Conservation (phyloP, 148 eudicot genomes). For the Beta vulgaris region DNA sequence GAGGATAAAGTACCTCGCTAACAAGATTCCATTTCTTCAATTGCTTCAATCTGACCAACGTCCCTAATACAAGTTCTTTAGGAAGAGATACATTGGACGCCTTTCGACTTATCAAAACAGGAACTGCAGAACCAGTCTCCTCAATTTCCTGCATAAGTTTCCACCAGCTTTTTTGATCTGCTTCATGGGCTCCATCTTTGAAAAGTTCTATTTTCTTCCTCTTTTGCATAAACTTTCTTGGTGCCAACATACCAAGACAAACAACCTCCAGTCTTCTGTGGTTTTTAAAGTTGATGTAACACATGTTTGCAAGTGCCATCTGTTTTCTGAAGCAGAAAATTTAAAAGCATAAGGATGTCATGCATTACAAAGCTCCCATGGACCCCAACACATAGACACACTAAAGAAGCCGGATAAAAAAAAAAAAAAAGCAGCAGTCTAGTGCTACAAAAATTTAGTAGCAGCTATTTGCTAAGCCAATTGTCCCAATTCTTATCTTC, state of each 20-base stretch:
- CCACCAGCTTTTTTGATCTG: slow-evolving; percentile 83
- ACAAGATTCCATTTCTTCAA: slow-evolving; percentile 93
- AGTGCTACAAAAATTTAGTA: too few relatives aligned
- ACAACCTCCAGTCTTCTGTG: slow-evolving; percentile 56
- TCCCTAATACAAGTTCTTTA: slow-evolving; percentile 76
- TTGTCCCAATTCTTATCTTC: too few relatives aligned
- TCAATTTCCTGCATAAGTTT: slow-evolving; percentile 79
- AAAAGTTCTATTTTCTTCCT: slow-evolving; percentile 70
- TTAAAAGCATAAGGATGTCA: slow-evolving; percentile 16
- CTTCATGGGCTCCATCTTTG: slow-evolving; percentile 76
- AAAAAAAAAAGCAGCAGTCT: background rate
- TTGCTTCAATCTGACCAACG: slow-evolving; percentile 88
- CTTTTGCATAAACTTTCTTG: slow-evolving; percentile 90
- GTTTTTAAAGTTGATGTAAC: slow-evolving; percentile 39
- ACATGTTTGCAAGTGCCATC: slow-evolving; percentile 28
- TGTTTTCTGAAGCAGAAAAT: slow-evolving; percentile 46
- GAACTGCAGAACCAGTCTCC: slow-evolving; percentile 73
- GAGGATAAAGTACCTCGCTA: slow-evolving; percentile 55
- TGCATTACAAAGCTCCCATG: slow-evolving; percentile 1
- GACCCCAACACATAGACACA: background rate
- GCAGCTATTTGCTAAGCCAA: too few relatives aligned
- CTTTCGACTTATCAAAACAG: slow-evolving; percentile 61
- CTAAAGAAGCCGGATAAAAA: background rate
- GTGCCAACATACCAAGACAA: slow-evolving; percentile 79
- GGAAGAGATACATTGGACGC: slow-evolving; percentile 61